Evolutionary conservation across 2,329 filamentous ascomycete species (phyloP), one percentile per base, ranked within the genome.

Genomic region (Neopestalotiopsis rosae): DNA sequence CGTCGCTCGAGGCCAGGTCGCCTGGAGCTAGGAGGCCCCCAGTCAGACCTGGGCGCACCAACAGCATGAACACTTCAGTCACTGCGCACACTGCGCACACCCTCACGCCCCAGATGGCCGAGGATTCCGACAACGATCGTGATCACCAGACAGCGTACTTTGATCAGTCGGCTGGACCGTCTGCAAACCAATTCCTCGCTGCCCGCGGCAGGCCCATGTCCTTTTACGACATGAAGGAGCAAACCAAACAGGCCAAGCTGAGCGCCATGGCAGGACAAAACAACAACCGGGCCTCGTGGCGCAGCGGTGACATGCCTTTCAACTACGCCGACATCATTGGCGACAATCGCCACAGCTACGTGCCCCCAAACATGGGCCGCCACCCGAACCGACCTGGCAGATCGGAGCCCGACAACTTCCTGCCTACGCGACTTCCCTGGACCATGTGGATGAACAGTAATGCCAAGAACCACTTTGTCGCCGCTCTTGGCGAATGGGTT

Each of bases 401-500:
- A 28, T 28, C 24, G 17, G n/a, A 32, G 17, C 12, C 17, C n/a
- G 65, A 61, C 5, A 61, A 67, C n/a, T 62, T 68, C 24, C 65
- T 67, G 12, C 76, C 63, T 2, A 66, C 85, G 76, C 79, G 83
- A 34, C 75, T 85, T 30, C 83, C 83, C 2, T 79, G 81, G 75
- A 81, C 80, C 4, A 77, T 82, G 61, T 84, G 82, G 83, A 85
- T 85, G 83, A 81, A 84, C 73, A 82, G 80, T n/a, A 73, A 79
- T 64, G 72, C 83, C 69, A 85, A 85, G 77, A 83, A 85, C 74
- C 78, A 81, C 75, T 78, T 81, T 67, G 74, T 82, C 45, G 76
- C 81, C 62, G 73, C 75, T 56, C 64, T 72, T 13, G 79, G 80
- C 56, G 81, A 83, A 71, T 76, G 83, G 10, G 79, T 82, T 14